Conservation (phyloP, 768 basidiomycete genomes). For the Tephrocybe sp. region DNA sequence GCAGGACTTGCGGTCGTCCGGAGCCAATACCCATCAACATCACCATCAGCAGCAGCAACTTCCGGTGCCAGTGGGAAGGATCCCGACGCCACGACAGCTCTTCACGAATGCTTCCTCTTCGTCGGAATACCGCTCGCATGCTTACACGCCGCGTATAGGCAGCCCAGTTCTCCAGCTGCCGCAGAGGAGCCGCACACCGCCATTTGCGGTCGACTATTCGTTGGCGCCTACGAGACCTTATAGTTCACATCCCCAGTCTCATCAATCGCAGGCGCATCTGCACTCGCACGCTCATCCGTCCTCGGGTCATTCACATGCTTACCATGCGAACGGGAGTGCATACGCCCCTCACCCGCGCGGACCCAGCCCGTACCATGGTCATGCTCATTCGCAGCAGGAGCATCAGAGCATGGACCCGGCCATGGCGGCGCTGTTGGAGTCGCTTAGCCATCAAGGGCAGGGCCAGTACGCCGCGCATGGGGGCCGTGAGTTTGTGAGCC, state of each 20-base stretch:
- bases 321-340: too few relatives aligned
- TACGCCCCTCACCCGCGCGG: background rate
- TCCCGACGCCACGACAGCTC: slow-evolving; percentile 10
- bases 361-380: background rate
- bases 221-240: slow-evolving; percentile 22
- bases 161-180: background rate
- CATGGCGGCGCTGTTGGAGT: slow-evolving; percentile 37
- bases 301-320: too few relatives aligned
- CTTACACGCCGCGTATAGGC: background rate
- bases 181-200: slow-evolving; percentile 15
- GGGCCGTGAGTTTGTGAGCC: slow-evolving; percentile 6
- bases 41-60: background rate
- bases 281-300: slow-evolving; percentile 16
- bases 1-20: slow-evolving; percentile 44
- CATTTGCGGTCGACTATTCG: slow-evolving; percentile 41
- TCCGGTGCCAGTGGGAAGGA: background rate
- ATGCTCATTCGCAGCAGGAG: too few relatives aligned
- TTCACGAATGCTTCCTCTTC: too few relatives aligned
- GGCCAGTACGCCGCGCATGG: slow-evolving; percentile 10
- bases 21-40: background rate
- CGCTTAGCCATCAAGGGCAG: slow-evolving; percentile 21
- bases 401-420: slow-evolving; percentile 36
- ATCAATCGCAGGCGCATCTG: slow-evolving; percentile 10
- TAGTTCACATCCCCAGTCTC: background rate
- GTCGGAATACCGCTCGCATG: background rate